Conservation (phyloP, 495 filamentous ascomycete genomes). For the Antarctomyces pellizariae region DNA sequence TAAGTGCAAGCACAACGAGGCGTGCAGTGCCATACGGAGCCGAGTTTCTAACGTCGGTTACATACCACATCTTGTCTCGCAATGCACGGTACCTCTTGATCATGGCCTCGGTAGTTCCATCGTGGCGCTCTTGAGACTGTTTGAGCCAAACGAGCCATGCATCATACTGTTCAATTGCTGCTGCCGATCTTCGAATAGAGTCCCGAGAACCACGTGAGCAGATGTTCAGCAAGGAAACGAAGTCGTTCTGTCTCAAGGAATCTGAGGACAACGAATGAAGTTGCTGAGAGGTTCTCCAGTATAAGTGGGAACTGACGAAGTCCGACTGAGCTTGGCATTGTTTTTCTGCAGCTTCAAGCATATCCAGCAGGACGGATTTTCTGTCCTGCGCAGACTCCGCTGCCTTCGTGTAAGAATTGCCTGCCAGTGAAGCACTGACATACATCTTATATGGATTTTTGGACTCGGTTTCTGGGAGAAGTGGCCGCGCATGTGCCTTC, state of each 20-base stretch:
- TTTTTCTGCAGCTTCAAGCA: slow-evolving; percentile 42
- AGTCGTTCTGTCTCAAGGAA: slow-evolving; percentile 38
- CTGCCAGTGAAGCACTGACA: slow-evolving; percentile 15
- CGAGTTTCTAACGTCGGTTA: slow-evolving; percentile 86
- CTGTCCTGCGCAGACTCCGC: slow-evolving; percentile 13
- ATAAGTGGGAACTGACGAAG: slow-evolving; percentile 44
- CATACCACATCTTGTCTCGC: slow-evolving; percentile 97
- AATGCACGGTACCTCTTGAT: slow-evolving; percentile 41
- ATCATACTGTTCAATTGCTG: slow-evolving; percentile 48
- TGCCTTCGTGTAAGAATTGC: slow-evolving; percentile 14
- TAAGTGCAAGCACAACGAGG: slow-evolving; percentile 67
- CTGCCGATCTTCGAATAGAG: slow-evolving; percentile 36
- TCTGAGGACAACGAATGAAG: slow-evolving; percentile 35
- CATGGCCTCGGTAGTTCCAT: slow-evolving; percentile 39
- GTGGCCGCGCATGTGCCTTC: too few species aligned
- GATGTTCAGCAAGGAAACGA: slow-evolving; percentile 42
- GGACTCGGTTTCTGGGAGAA: slow-evolving; percentile 12
- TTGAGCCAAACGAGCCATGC: slow-evolving; percentile 57
- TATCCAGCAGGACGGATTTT: slow-evolving; percentile 30
- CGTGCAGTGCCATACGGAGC: slow-evolving; percentile 73
- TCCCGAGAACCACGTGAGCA: slow-evolving; percentile 46
- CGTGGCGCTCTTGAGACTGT: slow-evolving; percentile 46
- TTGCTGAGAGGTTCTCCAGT: slow-evolving; percentile 42
- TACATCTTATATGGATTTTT: slow-evolving; percentile 29
- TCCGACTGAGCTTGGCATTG: slow-evolving; percentile 46